Evolutionary conservation across 1,284 basidiomycete genomes (phyloP), one percentile per base, ranked within the genome.

Genomic region (Bjerkandera adusta): DNA sequence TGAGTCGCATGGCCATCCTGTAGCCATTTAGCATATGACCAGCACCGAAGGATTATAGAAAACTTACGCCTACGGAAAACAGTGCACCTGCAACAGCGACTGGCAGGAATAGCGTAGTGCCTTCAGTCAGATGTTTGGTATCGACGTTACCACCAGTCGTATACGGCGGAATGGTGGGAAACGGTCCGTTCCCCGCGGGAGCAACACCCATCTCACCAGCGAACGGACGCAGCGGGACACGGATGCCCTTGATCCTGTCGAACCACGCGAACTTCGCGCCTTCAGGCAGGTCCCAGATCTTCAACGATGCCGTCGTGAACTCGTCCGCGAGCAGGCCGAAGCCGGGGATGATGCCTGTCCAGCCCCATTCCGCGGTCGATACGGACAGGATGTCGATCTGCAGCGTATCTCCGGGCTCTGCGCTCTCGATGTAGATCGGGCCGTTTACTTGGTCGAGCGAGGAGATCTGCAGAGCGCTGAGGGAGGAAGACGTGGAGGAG

Each of bases 121-220:
- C 81, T 12, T 61, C 68, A 3, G 61, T 70, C 26, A 83, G 43
- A 62, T 82, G 75, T 48, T 72, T 75, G 27, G 80, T 81, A 50
- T 83, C 81, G 24, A 83, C 64, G 56, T 83, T 82, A 2, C 81
- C 79, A 1, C 80, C 81, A 0, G 80, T 83, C 34, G 61, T 65
- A 53, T 81, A 82, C 0, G 80, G 81, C 39, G 81, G 81, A 45
- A 82, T 82, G 5, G 78, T 82, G 18, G 79, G 81, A 54, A 72
- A 75, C 22, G 75, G 67, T 1, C 81, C 81, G 5, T 57, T 57
- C 45, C 66, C 64, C 8, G 68, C 76, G n/a, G 68, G 72, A n/a
- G 75, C 81, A 10, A 82, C 73, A n/a, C 81, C 79, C 76, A 83
- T 81, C 62, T 83, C 79, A 0, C 81, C 80, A 4, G 76, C 71